These are phyloP conservation scores for Xylaria sp. DNA, from an alignment of 495 filamentous ascomycete genomes.

Conservation along the genomic window DNA sequence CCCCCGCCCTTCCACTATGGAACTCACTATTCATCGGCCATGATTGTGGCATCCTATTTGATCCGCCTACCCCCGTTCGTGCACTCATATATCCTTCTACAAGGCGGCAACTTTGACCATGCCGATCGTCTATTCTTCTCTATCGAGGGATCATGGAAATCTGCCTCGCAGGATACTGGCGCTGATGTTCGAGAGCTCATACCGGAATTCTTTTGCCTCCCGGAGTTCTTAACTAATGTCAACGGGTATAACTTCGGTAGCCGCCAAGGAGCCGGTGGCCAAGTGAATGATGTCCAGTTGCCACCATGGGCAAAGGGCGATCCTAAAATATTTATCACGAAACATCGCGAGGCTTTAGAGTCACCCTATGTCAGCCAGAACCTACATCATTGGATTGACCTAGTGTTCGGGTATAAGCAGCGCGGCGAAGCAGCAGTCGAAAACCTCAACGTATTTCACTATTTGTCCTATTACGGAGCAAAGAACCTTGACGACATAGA, in stretches of 20 bases:
- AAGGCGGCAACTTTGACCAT: constrained; percentile 96
- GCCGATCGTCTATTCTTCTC: constrained; percentile 95
- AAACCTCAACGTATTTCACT: constrained; percentile 92
- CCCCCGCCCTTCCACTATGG: constrained; percentile 89
- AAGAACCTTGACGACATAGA: constrained; percentile 91
- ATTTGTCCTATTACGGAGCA: constrained; percentile 91
- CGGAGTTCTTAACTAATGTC: constrained; percentile 89
- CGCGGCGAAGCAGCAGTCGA: constrained; percentile 92
- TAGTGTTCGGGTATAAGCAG: constrained; percentile 95
- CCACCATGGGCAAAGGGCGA: constrained; percentile 98
- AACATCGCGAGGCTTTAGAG: constrained; percentile 92
- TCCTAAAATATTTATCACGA: constrained; percentile 92
- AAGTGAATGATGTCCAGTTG: constrained; percentile 82
- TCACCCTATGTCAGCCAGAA: constrained; percentile 91
- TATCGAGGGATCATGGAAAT: constrained; percentile 87
- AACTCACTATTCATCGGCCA: constrained; percentile 97
- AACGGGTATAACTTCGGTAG: constrained; percentile 93
- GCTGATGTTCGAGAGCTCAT: constrained; percentile 92
- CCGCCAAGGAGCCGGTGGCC: constrained; percentile 77
- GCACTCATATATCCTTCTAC: constrained; percentile 93
- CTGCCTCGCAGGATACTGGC: constrained; percentile 88
- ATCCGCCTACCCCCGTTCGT: constrained; percentile 96
- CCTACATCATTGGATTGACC: constrained; percentile 94
- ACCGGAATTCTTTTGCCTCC: constrained; percentile 96
- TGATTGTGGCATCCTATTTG: constrained; percentile 96